Evolutionary conservation across 2,329 filamentous ascomycete genomes (phyloP), one percentile per base, ranked within the genome.

Genomic region (Magnaporthiopsis poae): DNA sequence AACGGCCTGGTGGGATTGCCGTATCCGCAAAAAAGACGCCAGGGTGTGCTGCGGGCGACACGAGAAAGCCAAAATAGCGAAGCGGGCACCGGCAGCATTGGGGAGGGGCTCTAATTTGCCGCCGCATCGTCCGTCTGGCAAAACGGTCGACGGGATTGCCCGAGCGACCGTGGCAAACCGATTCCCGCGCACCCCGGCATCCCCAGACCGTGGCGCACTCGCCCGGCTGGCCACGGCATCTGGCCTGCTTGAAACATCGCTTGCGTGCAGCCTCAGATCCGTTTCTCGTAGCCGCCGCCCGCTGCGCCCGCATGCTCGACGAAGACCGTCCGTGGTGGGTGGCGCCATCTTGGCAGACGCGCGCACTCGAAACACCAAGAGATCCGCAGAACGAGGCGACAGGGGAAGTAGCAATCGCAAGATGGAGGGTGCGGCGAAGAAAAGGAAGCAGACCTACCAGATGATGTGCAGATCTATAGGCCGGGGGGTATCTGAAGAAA

Each of bases 401-500:
- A 0, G 25, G 33, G 35, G 62, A 8, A 25, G 61, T 39, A 15
- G 31, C 62, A 3, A 39, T 63, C 27, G n/a, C 12, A 27, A 35
- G 12, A 13, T 35, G 9, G 21, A 63, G 15, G 62, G 39, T 56
- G 39, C 13, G 8, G 29, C n/a, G 25, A 46, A 1, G 61, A 46
- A 15, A 62, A 59, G 46, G 59, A 33, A 27, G 21, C 27, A 31
- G 18, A 61, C 64, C 60, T 61, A 65, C 64, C 33, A 31, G 15
- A 15, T 15, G 18, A 61, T 61, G 59, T 61, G 35, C 27, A 33
- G 27, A n/a, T 63, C 65, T 66, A 66, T 63, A 52, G 61, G 56
- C 46, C 59, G 35, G 56, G 35, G 63, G 65, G 65, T 66, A 66
- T 66, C 65, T 27, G 63, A 33, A 65, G 64, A 39, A 63, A 63